Evolutionary conservation across 2,329 filamentous ascomycete genomes (phyloP), one percentile per base, ranked within the genome.

Genomic region (Trichoderma endophyticum): DNA sequence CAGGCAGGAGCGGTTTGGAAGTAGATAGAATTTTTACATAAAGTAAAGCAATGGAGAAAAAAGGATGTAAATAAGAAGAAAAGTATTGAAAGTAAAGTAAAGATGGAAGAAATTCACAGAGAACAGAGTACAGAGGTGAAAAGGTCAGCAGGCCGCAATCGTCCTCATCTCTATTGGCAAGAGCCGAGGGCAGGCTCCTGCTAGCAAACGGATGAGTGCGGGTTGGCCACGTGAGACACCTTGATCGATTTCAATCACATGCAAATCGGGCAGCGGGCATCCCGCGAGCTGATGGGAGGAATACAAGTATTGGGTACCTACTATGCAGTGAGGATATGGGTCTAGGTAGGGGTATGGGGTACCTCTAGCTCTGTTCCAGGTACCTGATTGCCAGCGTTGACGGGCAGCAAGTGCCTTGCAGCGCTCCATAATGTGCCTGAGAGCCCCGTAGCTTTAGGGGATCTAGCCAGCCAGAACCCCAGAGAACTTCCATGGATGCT

Each of bases 121-220:
- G 26, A n/a, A 32, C 6, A 57, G 24, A 39, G 12, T 15, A 36
- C 34, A 36, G 14, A 34, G 7, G 34, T 28, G n/a, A 54, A 66
- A 67, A 8, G 67, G 67, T 70, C 67, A 70, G 67, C 67, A 62
- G 67, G 66, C 66, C 36, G 66, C 36, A 69, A 30, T 61, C 57
- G 30, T 51, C n/a, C 21, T 69, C 36, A 61, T 61, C 24, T 32
- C 28, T 70, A 43, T 15, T 32, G 32, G 57, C 67, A 62, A 48
- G 43, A 66, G 63, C 63, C 63, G 63, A 66, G 63, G 48, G 63
- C 63, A 56, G 63, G 63, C 63, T 15, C 63, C 63, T 66, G 62
- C 43, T 32, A 26, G 62, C 34, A 69, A 34, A 21, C 57, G 26
- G 28, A 69, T 69, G 66, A 60, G 56, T 39, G 66, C 56, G 56